Evolutionary conservation across 2,329 filamentous ascomycete species (phyloP).

Genomic region (Epicoccum sorghinum): DNA sequence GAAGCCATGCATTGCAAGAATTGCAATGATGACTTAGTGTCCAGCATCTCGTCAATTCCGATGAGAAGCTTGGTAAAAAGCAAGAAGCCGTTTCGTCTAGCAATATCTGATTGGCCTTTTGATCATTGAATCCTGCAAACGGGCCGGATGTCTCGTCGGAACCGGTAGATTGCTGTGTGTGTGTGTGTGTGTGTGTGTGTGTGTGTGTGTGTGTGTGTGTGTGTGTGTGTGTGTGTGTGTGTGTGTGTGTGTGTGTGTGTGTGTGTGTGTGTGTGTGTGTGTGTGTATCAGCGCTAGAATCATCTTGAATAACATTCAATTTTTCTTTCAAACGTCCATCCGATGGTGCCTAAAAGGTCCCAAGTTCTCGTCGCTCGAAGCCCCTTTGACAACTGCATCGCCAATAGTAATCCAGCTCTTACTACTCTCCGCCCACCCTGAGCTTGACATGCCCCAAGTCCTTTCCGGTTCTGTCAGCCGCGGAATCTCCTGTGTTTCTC

Average conservation of each 20-base stretch:
- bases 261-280: background rate
- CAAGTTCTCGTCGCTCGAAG: background rate
- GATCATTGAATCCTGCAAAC: no score
- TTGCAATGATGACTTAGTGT: no score
- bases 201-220: background rate
- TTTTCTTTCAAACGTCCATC: background rate
- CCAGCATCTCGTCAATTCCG: no score
- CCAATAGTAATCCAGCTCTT: constrained; percentile 3
- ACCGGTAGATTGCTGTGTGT: no score
- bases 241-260: background rate
- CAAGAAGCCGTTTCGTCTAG: no score
- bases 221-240: background rate
- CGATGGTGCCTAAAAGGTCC: background rate
- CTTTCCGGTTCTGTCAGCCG: background rate
- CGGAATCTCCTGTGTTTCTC: background rate
- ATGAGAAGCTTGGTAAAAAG: no score
- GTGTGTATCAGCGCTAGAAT: background rate
- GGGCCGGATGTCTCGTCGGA: no score
- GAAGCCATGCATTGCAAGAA: no score
- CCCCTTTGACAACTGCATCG: background rate
- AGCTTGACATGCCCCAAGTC: background rate
- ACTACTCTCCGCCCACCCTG: constrained; percentile 1
- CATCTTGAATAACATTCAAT: background rate
- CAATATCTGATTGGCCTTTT: no score
- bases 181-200: background rate